Conservation (phyloP, 441 rosid genomes). For the Raphanus hybrid region DNA sequence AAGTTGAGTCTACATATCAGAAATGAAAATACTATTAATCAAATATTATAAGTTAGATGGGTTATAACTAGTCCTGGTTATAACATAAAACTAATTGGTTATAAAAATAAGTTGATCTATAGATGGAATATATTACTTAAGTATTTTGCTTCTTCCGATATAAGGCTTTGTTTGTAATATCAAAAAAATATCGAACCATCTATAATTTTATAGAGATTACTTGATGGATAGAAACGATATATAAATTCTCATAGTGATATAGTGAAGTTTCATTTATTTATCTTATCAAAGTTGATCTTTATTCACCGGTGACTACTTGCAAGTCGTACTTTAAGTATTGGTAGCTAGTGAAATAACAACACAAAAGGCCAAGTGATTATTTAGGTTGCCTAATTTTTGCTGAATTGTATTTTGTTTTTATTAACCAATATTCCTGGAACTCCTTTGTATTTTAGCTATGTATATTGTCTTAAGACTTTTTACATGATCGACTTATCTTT, state of each 20-base stretch:
- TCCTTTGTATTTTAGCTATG: conserved; percentile 29
- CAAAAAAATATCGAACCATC: background rate
- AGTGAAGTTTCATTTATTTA: background rate
- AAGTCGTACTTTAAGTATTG: background rate
- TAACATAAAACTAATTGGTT: too few relatives aligned
- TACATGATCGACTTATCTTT: background rate
- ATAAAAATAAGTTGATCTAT: too few relatives aligned
- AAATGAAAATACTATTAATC: background rate
- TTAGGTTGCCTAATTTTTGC: conserved; percentile 46
- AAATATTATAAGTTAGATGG: too few relatives aligned
- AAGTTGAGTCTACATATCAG: background rate
- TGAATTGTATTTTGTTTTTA: conserved; percentile 43
- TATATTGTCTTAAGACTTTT: background rate
- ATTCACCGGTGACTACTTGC: conserved; percentile 1
- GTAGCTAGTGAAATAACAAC: conserved; percentile 19
- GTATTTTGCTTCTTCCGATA: too few relatives aligned
- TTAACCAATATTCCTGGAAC: conserved; percentile 23
- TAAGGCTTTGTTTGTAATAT: too few relatives aligned
- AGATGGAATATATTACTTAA: too few relatives aligned
- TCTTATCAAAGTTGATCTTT: background rate
- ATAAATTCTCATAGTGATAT: background rate
- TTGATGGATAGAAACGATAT: background rate
- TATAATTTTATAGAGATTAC: background rate
- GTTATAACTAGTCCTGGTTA: too few relatives aligned
- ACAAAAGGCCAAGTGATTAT: conserved; percentile 35